Conservation (phyloP, 1,284 basidiomycete genomes). For the Apiotrichum gamsii region DNA sequence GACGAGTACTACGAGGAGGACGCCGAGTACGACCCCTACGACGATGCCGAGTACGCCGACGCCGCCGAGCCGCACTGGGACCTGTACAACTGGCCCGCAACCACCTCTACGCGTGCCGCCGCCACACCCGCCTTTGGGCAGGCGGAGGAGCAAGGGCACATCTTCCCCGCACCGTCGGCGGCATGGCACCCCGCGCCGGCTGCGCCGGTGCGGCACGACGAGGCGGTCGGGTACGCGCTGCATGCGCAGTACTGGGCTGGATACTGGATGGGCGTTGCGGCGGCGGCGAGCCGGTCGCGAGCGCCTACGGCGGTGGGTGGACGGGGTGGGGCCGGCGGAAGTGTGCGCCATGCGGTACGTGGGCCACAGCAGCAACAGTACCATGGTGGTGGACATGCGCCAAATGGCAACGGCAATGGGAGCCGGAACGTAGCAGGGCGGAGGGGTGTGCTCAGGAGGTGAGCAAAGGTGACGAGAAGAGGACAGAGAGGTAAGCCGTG, state of each 20-base stretch:
- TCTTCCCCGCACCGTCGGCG: constrained; percentile 16
- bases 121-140: not conserved
- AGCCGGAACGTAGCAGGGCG: no score
- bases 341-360: no score
- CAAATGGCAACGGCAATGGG: no score
- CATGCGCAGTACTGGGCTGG: constrained; percentile 46
- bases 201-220: constrained; percentile 17
- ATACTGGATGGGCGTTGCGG: constrained; percentile 45
- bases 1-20: constrained; percentile 5
- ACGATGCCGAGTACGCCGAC: not conserved
- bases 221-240: constrained; percentile 38
- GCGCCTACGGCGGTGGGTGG: no score
- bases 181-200: constrained; percentile 9
- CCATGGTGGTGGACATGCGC: no score
- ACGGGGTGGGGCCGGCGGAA: no score
- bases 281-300: no score
- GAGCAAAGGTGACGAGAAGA: no score
- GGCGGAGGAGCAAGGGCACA: constrained; percentile 3
- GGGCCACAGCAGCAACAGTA: no score
- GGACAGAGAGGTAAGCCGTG: no score
- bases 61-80: not conserved
- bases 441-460: no score
- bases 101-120: no score
- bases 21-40: not conserved
- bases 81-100: constrained; percentile 1